Evolutionary conservation across 352 stramenopile species (phyloP).

Genomic region (Peronospora farinosa): DNA sequence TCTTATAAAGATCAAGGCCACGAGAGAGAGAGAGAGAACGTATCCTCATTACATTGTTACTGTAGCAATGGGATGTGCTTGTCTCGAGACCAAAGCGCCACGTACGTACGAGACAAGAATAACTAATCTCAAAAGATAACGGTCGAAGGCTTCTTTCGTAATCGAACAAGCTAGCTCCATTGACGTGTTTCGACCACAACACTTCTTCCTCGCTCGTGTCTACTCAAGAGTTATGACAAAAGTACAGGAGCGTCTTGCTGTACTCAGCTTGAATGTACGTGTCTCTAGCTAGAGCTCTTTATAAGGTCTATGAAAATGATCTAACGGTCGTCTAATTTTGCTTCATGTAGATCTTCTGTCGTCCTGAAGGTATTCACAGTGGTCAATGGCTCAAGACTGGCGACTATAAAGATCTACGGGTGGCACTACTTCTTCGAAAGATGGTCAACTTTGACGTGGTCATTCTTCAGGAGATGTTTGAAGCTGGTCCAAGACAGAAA

Average conservation of each 20-base stretch:
- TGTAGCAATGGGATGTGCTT: too few species aligned
- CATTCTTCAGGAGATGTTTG: conserved; percentile 78
- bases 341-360: conserved; percentile 53
- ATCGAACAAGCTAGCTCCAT: too few species aligned
- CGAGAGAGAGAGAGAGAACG: conserved; percentile 28
- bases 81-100: too few species aligned
- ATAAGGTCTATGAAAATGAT: background rate
- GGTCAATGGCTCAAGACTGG: conserved; percentile 57
- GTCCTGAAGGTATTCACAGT: conserved; percentile 71
- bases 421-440: conserved; percentile 62
- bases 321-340: background rate
- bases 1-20: conserved; percentile 29
- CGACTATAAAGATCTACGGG: conserved; percentile 72
- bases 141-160: background rate
- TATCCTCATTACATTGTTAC: conserved; percentile 32
- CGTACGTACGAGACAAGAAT: background rate
- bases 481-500: conserved; percentile 49
- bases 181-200: background rate
- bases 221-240: conserved; percentile 16
- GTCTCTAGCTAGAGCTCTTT: background rate
- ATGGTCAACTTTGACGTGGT: conserved; percentile 69
- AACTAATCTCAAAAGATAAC: conserved; percentile 18
- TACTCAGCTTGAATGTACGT: conserved; percentile 69
- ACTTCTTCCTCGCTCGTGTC: too few species aligned
- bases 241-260: conserved; percentile 43